Base-by-base conservation (phyloP, 2,329 filamentous ascomycete genomes). In the Pseudonectria foliicola region DNA sequence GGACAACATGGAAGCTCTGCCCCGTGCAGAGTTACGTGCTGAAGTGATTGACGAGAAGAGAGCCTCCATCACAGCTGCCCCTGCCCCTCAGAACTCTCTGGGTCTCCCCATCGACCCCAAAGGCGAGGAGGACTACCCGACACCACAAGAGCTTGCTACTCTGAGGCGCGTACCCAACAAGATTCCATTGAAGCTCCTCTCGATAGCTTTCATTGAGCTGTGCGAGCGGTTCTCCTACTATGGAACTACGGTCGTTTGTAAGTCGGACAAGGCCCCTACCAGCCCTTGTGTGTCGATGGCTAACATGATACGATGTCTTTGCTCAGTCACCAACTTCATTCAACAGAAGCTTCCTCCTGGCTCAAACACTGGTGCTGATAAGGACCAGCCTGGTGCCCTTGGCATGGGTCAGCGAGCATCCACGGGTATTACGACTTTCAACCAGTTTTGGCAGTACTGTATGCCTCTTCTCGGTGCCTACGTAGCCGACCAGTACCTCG, bases 181-280 rank as follows among this genome's bases (percentile, higher is more conserved):
- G 47, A 72, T 85, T 15, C 77, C 76, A 2, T 68, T 69, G 60
- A 70, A 66, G 25, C 63, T 77, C 8, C 82, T 74, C 51, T 77
- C 73, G 21, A 72, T 85, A 41, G 77, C 75, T 2, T 76, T 84
- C 38, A 68, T 84, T 28, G 80, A 85, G 55, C 55, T 85, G 18
- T 83, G 78, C 57, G 82, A 86, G 59, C 75, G 82, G 24, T 84
- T 84, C 57, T 80, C 76, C 3, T 86, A 83, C 65, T 85, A 85
- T 48, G 82, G 82, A 24, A 76, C 73, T 5, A 74, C 72, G 10
- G 70, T 74, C 27, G 69, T 82, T 26, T 79, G 75, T 78, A 56
- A 77, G 52, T 80, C 63, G 13, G 18, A 5, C 18, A 21, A 8
- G 18, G 7, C 13, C 16, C 16, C 0, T 14, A 23, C 30, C n/a